A percentile compares a stretch with the other conserved stretches of the same genome.
phyloP scores from a whole-genome alignment of 1,284 basidiomycete genomes.

The Ustanciosporium gigantosporum region DNA sequence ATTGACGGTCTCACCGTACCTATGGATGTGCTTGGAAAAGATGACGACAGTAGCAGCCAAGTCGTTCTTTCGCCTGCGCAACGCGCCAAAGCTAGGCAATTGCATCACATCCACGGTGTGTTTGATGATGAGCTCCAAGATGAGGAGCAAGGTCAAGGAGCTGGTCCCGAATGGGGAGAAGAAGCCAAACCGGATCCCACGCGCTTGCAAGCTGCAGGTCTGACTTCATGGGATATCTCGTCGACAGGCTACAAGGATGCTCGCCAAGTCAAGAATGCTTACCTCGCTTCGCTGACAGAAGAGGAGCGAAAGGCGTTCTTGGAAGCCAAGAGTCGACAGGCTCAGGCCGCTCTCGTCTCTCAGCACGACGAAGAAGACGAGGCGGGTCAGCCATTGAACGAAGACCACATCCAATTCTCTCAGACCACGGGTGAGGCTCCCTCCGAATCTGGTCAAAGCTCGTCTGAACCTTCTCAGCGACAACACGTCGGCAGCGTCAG shows the following conservation, averaged over 20 bases:
- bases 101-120: conserved; percentile 42
- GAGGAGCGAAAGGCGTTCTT: conserved; percentile 35
- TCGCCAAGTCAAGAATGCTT: conserved; percentile 40
- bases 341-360: neutral
- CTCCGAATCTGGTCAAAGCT: neutral
- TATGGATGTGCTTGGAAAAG: conserved; percentile 32
- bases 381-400: neutral
- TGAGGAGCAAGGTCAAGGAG: conserved; percentile 28
- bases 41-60: conserved; percentile 36
- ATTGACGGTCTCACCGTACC: conserved; percentile 31
- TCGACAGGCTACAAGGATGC: conserved; percentile 43
- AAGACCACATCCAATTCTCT: neutral
- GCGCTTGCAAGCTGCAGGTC: conserved; percentile 16
- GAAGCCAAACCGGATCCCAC: conserved; percentile 12
- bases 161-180: conserved; percentile 25
- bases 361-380: neutral
- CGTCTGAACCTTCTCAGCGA: neutral
- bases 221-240: conserved; percentile 34
- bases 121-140: conserved; percentile 42
- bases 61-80: conserved; percentile 38
- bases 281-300: conserved; percentile 24
- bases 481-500: neutral
- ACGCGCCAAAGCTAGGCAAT: conserved; percentile 38
- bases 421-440: neutral
- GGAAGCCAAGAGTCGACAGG: conserved; percentile 2